Conservation (phyloP, 2,329 filamentous ascomycete genomes). For the Ophiostoma australiae region DNA sequence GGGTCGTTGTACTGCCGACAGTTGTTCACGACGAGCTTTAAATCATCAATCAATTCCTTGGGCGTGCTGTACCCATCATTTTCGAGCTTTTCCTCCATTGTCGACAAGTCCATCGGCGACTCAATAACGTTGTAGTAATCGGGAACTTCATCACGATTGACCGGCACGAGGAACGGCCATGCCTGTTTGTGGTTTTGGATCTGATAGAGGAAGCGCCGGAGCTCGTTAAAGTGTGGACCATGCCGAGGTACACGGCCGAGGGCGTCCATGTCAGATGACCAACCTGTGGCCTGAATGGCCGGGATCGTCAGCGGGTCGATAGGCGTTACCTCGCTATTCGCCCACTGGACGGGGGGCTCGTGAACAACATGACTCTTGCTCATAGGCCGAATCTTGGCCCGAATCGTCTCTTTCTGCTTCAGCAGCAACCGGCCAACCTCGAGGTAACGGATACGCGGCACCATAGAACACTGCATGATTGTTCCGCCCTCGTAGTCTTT, state of each 20-base stretch:
- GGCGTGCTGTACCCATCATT: slow-evolving; percentile 86
- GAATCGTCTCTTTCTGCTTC: slow-evolving; percentile 93
- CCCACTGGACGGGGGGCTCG: slow-evolving; percentile 74
- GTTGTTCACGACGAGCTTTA: slow-evolving; percentile 86
- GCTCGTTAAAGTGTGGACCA: slow-evolving; percentile 91
- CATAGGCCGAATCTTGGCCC: slow-evolving; percentile 89
- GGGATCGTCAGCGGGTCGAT: slow-evolving; percentile 85
- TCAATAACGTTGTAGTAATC: slow-evolving; percentile 99
- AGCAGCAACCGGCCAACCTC: slow-evolving; percentile 88
- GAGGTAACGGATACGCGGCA: slow-evolving; percentile 92
- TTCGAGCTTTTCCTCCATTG: slow-evolving; percentile 96
- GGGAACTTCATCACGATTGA: slow-evolving; percentile 90
- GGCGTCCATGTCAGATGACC: slow-evolving; percentile 97
- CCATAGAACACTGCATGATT: slow-evolving; percentile 98
- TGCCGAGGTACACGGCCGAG: slow-evolving; percentile 90
- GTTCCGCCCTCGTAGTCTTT: slow-evolving; percentile 99
- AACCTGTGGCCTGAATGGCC: slow-evolving; percentile 86
- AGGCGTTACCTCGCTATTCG: slow-evolving; percentile 32
- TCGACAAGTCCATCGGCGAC: slow-evolving; percentile 91
- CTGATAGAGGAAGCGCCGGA: slow-evolving; percentile 87
- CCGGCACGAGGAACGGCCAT: slow-evolving; percentile 92
- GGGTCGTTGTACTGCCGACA: slow-evolving; percentile 96
- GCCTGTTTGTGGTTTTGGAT: slow-evolving; percentile 88
- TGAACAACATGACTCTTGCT: slow-evolving; percentile 85
- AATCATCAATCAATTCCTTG: slow-evolving; percentile 87